Evolutionary conservation across 257 asterid species (phyloP), one percentile per base, ranked within the genome.

Genomic region (Solanum verrucosum): DNA sequence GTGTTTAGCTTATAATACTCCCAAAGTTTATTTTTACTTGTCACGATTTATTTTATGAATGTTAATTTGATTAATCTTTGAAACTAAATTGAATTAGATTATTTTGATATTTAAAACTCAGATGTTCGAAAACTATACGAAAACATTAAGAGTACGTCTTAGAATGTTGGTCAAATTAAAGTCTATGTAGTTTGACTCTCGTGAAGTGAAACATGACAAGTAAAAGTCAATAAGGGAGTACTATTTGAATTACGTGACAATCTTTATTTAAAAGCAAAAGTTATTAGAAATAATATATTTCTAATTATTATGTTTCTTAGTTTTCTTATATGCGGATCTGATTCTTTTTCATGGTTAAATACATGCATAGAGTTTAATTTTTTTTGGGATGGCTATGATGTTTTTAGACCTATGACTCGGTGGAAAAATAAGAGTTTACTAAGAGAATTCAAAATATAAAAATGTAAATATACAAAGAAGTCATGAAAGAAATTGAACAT

Each of bases 41-140:
- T 3, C 29, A 9, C 9, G 11, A 3, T 21, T 59, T 0, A 8
- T 9, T 60, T 56, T 23, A 23, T 1, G 3, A 63, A 10, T 4
- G 2, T 2, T 0, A 60, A 23, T 60, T 23, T 23, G 1, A 23
- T 3, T 63, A 23, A 9, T 63, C 0, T 23, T 23, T 23, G 0
- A 9, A 63, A 4, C 0, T 60, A 60, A 23, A 60, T 60, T 1
- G 2, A 60, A 1, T 60, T 60, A 23, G 23, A 23, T 9, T 60
- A 60, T 21, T 63, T 63, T 63, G 1, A n/a, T 63, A 63, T 2
- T n/a, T 63, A 9, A 23, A 63, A 63, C 11, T 23, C 13, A 9
- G 7, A 63, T 63, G 31, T 23, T 63, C 1, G 14, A 63, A 63
- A 23, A 10, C 7, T 63, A 63, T 63, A 63, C 15, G 27, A n/a